Conservation (phyloP, 805 yeast genomes). For the Myxozyma nipponensis region DNA sequence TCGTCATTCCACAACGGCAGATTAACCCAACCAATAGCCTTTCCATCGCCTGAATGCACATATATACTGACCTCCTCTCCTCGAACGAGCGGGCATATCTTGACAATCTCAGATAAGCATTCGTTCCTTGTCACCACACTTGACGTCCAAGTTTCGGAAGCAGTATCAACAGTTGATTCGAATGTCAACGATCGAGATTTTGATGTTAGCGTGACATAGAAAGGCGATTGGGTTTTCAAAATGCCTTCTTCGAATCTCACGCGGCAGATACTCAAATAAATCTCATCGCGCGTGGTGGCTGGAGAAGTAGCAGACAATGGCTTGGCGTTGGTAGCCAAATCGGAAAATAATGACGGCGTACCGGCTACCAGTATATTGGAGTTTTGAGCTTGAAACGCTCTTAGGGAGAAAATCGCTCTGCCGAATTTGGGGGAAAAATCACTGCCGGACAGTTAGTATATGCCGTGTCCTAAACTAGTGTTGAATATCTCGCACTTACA, state of each 20-base stretch:
- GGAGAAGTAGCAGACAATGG: slow-evolving; percentile 18
- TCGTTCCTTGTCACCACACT: slow-evolving; percentile 70
- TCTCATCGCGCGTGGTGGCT: slow-evolving; percentile 20
- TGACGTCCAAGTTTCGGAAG: slow-evolving; percentile 41
- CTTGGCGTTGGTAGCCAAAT: slow-evolving; percentile 8
- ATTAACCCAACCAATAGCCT: slow-evolving; percentile 55
- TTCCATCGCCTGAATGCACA: slow-evolving; percentile 58
- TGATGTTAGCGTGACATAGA: background rate
- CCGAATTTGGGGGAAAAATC: slow-evolving; percentile 82
- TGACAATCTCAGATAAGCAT: slow-evolving; percentile 64
- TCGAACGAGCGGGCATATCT: slow-evolving; percentile 55
- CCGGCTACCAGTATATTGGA: slow-evolving; percentile 11
- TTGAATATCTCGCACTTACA: slow-evolving; percentile 17
- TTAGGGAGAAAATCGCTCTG: slow-evolving; percentile 61
- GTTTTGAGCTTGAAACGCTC: slow-evolving; percentile 55
- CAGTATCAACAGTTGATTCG: background rate
- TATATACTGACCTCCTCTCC: slow-evolving; percentile 51
- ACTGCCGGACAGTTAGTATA: slow-evolving; percentile 34
- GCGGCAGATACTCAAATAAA: slow-evolving; percentile 20
- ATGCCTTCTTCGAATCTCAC: slow-evolving; percentile 4
- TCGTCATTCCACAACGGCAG: slow-evolving; percentile 39
- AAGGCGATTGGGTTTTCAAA: background rate
- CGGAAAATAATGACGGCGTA: slow-evolving; percentile 15
- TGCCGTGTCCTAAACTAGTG: background rate
- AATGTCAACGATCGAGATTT: background rate